Percentiles rank a stretch among this genome's conserved stretches.
Conservation (phyloP, 805 yeast genomes). For the Zygosaccharomyces rouxii region DNA sequence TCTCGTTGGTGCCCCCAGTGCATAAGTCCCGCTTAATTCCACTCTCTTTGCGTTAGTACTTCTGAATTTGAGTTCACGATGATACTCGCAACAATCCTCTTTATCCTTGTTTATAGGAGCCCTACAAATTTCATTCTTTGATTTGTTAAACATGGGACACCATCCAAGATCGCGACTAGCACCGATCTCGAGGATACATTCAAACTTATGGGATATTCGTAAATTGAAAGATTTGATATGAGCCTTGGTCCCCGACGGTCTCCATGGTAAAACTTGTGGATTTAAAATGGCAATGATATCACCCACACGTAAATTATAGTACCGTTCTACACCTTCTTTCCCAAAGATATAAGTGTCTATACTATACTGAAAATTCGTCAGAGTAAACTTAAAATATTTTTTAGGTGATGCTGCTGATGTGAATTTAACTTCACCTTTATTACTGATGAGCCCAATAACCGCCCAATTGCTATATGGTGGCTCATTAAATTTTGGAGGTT, state of each 20-base stretch:
- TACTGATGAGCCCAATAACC: conserved; percentile 63
- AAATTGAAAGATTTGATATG: conserved; percentile 47
- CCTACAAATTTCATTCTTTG: conserved; percentile 51
- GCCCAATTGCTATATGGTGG: conserved; percentile 76
- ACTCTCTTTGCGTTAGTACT: conserved; percentile 57
- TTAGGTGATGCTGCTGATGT: conserved; percentile 40
- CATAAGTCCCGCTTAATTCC: conserved; percentile 64
- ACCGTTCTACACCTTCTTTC: conserved; percentile 54
- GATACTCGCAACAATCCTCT: conserved; percentile 64
- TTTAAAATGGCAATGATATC: conserved; percentile 70
- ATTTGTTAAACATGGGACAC: conserved; percentile 50
- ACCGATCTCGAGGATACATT: conserved; percentile 70
- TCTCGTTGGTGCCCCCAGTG: conserved; percentile 53
- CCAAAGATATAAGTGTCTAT: conserved; percentile 63
- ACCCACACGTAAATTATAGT: conserved; percentile 72
- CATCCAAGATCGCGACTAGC: conserved; percentile 59
- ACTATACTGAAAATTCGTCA: conserved; percentile 64
- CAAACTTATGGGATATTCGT: conserved; percentile 45
- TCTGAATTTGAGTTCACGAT: conserved; percentile 53
- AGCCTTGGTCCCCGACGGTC: conserved; percentile 22
- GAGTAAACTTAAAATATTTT: conserved; percentile 55
- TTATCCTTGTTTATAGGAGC: conserved; percentile 54
- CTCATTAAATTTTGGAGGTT: conserved; percentile 62
- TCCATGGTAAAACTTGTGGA: conserved; percentile 54
- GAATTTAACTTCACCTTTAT: conserved; percentile 50